Percentiles rank a stretch among this genome's conserved stretches.
Conservation (phyloP, 78 protist genomes). For the Planoprotostelium fungivorum region DNA sequence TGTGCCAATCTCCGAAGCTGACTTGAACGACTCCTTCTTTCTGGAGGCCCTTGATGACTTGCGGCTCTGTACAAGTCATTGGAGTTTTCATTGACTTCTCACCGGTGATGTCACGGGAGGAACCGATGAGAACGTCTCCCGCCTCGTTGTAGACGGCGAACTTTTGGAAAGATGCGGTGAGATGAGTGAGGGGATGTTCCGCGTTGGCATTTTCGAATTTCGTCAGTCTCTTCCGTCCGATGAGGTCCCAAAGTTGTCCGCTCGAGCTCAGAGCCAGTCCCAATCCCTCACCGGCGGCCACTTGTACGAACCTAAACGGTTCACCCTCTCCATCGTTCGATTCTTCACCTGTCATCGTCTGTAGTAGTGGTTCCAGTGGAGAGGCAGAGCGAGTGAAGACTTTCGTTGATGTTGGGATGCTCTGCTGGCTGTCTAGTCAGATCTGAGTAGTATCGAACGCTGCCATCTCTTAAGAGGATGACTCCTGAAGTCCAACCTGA, state of each 20-base stretch:
- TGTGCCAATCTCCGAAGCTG: background rate
- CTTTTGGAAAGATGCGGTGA: background rate
- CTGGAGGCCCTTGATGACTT: background rate
- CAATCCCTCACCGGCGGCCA: background rate
- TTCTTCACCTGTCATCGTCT: background rate
- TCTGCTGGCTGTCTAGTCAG: background rate
- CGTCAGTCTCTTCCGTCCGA: background rate
- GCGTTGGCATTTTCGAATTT: background rate
- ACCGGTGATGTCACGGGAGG: background rate
- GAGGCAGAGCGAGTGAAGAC: background rate
- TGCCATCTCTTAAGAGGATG: background rate
- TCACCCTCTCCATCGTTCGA: background rate
- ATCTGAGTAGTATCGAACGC: background rate
- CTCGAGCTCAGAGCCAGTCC: background rate
- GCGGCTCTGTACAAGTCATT: background rate
- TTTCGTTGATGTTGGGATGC: background rate
- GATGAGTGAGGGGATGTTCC: background rate
- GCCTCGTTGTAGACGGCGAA: background rate
- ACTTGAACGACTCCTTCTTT: background rate
- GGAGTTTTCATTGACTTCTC: background rate
- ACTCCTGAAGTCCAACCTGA: background rate
- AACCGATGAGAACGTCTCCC: background rate
- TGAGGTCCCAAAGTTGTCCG: background rate
- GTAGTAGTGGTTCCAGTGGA: background rate
- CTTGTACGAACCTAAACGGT: background rate